A percentile compares a stretch with the other conserved stretches of the same genome.
phyloP scores from a whole-genome alignment of 2,329 filamentous ascomycete species.

The Claviceps capensis region DNA sequence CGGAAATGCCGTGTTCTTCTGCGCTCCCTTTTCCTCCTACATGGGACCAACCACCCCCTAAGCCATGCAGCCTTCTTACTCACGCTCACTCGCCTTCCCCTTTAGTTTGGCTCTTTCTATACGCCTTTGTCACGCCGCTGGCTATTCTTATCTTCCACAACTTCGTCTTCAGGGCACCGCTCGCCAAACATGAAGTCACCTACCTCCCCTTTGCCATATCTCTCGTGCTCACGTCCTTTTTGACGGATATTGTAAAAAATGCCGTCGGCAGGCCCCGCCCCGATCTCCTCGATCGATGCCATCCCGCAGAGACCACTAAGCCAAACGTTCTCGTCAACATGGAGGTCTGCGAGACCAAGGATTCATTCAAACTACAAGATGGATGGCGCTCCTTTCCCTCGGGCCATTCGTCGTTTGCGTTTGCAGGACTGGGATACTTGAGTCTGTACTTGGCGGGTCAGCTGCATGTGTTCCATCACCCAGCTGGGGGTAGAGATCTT shows the following conservation, averaged over 20 bases:
- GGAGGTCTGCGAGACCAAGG: conserved; percentile 58
- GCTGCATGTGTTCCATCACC: conserved; percentile 40
- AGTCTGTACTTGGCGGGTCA: conserved; percentile 57
- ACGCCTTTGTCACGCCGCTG: conserved; percentile 61
- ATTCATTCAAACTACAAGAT: conserved; percentile 59
- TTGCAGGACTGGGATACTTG: conserved; percentile 64
- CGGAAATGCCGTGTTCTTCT: not conserved
- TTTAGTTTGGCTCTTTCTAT: conserved; percentile 60
- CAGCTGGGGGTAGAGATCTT: conserved; percentile 34
- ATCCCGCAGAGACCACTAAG: conserved; percentile 42
- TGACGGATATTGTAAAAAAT: conserved; percentile 89
- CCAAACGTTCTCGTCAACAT: conserved; percentile 43
- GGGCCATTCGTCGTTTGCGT: conserved; percentile 68
- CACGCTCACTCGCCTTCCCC: not conserved
- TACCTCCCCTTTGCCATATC: conserved; percentile 68
- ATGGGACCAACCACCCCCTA: not conserved
- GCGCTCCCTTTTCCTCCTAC: not conserved
- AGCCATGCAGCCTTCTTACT: not conserved
- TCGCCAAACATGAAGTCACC: conserved; percentile 75
- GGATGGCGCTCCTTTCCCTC: conserved; percentile 76
- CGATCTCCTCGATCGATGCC: conserved; percentile 60
- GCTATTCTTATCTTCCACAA: conserved; percentile 53
- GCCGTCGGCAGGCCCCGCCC: conserved; percentile 61
- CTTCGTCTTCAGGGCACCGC: conserved; percentile 42
- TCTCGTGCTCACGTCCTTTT: conserved; percentile 61